These are phyloP conservation scores for Starmerella lactis-condensi DNA, from an alignment of 805 yeast genomes.

Conservation along the genomic window DNA sequence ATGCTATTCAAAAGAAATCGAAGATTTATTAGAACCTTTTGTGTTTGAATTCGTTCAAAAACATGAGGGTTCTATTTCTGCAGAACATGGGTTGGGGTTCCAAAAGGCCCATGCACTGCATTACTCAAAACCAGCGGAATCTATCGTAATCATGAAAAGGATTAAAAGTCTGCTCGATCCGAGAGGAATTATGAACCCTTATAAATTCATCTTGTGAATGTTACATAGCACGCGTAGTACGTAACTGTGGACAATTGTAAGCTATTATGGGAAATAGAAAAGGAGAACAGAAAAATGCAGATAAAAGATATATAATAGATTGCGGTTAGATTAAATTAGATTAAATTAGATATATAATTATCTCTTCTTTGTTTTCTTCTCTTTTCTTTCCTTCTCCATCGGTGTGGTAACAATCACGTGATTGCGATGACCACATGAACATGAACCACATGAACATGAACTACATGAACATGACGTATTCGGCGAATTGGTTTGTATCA, in stretches of 20 bases:
- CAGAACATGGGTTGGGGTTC: slow-evolving; percentile 95
- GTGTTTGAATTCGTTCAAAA: slow-evolving; percentile 70
- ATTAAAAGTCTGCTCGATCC: slow-evolving; percentile 78
- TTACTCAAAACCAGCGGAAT: slow-evolving; percentile 59
- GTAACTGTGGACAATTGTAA: no score
- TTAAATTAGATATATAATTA: not conserved
- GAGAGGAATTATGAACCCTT: slow-evolving; percentile 80
- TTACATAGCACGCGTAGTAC: no score
- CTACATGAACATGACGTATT: no score
- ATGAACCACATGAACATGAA: no score
- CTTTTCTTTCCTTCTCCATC: slow-evolving; percentile 1
- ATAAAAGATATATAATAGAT: no score
- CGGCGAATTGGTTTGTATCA: not conserved
- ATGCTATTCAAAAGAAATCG: slow-evolving; percentile 61
- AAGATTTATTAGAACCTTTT: slow-evolving; percentile 72
- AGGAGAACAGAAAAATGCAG: no score
- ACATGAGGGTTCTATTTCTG: slow-evolving; percentile 69
- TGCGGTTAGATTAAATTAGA: no score
- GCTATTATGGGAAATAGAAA: no score
- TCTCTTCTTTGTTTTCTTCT: slow-evolving; percentile 1
- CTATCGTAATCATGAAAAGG: slow-evolving; percentile 56
- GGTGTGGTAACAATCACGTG: no score
- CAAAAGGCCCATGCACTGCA: slow-evolving; percentile 82
- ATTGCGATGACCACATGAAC: no score
- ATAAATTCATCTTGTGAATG: slow-evolving; percentile 64